A percentile compares a stretch with the other conserved stretches of the same genome.
Evolutionary conservation across 148 eudicot genomes (phyloP).

Genomic region (Chenopodium formosanum): DNA sequence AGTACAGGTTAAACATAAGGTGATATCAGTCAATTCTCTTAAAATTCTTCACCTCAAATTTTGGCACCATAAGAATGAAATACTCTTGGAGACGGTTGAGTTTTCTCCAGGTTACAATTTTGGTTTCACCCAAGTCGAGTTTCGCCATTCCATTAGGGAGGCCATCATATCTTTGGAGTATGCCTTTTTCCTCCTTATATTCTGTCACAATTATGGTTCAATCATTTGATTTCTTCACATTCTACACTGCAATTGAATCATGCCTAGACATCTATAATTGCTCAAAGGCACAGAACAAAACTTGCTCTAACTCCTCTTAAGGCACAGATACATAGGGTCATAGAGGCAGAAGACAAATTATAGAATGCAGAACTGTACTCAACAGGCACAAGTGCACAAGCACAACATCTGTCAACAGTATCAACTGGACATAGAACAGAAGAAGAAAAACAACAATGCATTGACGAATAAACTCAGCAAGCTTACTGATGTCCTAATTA

Average conservation of each 20-base stretch:
- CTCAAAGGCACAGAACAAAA: too few relatives aligned
- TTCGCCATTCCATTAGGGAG: neutral
- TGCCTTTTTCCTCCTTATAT: neutral
- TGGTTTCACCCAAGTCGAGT: neutral
- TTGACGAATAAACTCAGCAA: neutral
- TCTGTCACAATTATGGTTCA: too few relatives aligned
- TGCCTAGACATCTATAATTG: slow-evolving; percentile 22
- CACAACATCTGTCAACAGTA: neutral
- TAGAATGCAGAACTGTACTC: neutral
- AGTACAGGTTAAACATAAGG: too few relatives aligned
- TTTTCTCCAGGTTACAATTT: neutral
- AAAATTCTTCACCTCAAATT: too few relatives aligned
- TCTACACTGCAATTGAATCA: slow-evolving; percentile 14
- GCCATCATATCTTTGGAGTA: neutral
- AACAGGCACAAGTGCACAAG: neutral
- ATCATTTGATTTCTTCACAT: too few relatives aligned
- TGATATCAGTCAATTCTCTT: too few relatives aligned
- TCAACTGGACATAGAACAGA: neutral
- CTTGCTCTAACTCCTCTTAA: too few relatives aligned
- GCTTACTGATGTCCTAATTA: neutral
- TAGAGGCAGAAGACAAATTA: neutral
- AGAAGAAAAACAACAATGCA: neutral
- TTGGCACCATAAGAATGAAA: too few relatives aligned
- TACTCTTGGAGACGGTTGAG: neutral
- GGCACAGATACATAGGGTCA: neutral